phyloP scores from a whole-genome alignment of 2,329 filamentous ascomycete genomes.

The Didymella segeticola region DNA sequence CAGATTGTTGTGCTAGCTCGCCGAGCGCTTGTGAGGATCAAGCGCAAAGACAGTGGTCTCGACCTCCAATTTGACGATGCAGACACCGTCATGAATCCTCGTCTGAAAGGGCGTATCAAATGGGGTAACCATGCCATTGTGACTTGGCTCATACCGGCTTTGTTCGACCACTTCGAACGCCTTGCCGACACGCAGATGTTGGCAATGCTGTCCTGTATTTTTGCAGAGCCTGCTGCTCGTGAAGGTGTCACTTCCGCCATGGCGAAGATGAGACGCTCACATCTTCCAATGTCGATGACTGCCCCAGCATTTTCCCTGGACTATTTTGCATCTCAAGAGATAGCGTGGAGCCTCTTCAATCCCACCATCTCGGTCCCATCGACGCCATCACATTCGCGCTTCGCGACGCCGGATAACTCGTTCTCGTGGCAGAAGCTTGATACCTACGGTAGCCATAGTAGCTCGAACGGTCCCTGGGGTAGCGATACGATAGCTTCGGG shows the following conservation, averaged over 20 bases:
- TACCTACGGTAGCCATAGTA: slow-evolving; percentile 57
- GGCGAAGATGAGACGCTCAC: slow-evolving; percentile 44
- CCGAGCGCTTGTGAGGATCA: slow-evolving; percentile 62
- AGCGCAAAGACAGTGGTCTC: slow-evolving; percentile 57
- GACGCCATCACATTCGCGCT: slow-evolving; percentile 41
- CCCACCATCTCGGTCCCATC: slow-evolving; percentile 45
- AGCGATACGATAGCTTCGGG: slow-evolving; percentile 50
- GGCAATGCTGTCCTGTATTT: slow-evolving; percentile 68
- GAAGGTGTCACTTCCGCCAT: slow-evolving; percentile 50
- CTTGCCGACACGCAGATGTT: slow-evolving; percentile 70
- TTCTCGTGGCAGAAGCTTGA: slow-evolving; percentile 45
- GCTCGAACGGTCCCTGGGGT: slow-evolving; percentile 59
- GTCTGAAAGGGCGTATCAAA: slow-evolving; percentile 55
- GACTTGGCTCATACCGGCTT: slow-evolving; percentile 62
- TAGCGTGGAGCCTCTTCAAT: slow-evolving; percentile 53
- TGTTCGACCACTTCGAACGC: slow-evolving; percentile 66
- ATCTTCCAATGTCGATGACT: slow-evolving; percentile 51
- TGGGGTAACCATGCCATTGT: slow-evolving; percentile 66
- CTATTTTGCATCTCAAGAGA: slow-evolving; percentile 53
- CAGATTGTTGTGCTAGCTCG: slow-evolving; percentile 74
- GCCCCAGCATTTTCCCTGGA: slow-evolving; percentile 56
- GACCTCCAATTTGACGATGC: slow-evolving; percentile 57
- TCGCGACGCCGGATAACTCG: slow-evolving; percentile 39
- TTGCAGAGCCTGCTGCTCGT: slow-evolving; percentile 57
- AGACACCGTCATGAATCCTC: slow-evolving; percentile 48